Percentiles rank a stretch among this genome's conserved stretches.
Conservation (phyloP, 768 basidiomycete species). For the Pleurotus djamor region DNA sequence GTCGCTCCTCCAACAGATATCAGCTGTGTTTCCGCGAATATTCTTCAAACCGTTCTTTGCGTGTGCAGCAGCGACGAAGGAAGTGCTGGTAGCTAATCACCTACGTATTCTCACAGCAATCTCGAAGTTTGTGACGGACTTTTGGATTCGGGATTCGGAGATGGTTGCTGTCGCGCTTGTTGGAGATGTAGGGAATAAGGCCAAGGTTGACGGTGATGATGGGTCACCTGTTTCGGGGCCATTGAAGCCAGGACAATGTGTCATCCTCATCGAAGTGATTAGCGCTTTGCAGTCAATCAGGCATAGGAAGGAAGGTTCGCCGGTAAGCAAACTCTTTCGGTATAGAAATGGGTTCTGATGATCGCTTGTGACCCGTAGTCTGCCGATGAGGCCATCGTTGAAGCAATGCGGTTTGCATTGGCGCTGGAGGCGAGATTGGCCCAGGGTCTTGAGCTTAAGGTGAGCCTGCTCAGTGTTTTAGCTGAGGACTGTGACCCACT, state of each 20-base stretch:
- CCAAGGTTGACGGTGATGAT: slow-evolving; percentile 2
- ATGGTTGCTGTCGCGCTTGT: slow-evolving; percentile 74
- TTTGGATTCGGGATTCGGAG: slow-evolving; percentile 69
- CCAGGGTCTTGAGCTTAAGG: slow-evolving; percentile 57
- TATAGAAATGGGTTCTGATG: slow-evolving; percentile 8
- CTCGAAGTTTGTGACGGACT: slow-evolving; percentile 53
- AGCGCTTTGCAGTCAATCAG: slow-evolving; percentile 43
- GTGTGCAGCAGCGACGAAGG: slow-evolving; percentile 65
- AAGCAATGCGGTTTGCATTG: slow-evolving; percentile 44
- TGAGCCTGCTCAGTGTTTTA: slow-evolving; percentile 17
- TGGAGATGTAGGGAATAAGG: slow-evolving; percentile 21
- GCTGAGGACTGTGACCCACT: background rate
- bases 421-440: slow-evolving; percentile 57
- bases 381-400: slow-evolving; percentile 23
- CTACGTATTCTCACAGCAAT: slow-evolving; percentile 52
- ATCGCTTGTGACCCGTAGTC: background rate
- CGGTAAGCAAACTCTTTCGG: slow-evolving; percentile 17
- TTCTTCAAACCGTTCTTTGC: slow-evolving; percentile 75
- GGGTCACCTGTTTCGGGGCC: slow-evolving; percentile 35
- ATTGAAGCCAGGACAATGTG: slow-evolving; percentile 59
- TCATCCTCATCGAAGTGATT: slow-evolving; percentile 62
- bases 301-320: slow-evolving; percentile 35
- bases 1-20: slow-evolving; percentile 48
- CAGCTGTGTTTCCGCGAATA: slow-evolving; percentile 51
- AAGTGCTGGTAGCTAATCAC: slow-evolving; percentile 55